Conservation (phyloP, 2,329 filamentous ascomycete species). For the Pseudogymnoascus sp. region DNA sequence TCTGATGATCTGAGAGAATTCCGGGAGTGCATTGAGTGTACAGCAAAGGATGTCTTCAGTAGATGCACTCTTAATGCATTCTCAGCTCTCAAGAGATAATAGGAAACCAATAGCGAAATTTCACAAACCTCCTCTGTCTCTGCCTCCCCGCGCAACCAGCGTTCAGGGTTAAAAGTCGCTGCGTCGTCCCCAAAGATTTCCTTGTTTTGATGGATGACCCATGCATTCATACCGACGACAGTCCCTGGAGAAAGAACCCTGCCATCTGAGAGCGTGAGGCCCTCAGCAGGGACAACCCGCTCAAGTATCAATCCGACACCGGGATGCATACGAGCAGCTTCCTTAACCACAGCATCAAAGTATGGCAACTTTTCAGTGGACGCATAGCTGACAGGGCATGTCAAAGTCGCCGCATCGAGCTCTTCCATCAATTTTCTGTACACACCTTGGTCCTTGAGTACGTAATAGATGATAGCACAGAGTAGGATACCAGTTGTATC, state of each 20-base stretch:
- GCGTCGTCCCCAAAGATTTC: constrained; percentile 39
- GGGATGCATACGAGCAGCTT: constrained; percentile 44
- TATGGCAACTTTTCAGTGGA: constrained; percentile 32
- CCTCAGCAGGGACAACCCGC: constrained; percentile 39
- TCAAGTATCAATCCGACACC: constrained; percentile 42
- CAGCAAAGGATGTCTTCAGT: background rate
- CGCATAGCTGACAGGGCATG: constrained; percentile 20
- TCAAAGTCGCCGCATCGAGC: constrained; percentile 30
- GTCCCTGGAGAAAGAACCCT: constrained; percentile 31
- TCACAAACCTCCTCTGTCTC: constrained; percentile 27
- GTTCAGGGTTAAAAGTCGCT: constrained; percentile 39
- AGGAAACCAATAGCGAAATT: background rate
- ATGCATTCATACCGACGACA: constrained; percentile 37
- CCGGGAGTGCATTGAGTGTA: background rate
- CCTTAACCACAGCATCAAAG: constrained; percentile 45
- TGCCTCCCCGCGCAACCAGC: constrained; percentile 36
- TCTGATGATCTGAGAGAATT: background rate
- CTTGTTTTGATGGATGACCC: constrained; percentile 34
- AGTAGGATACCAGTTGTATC: constrained; percentile 32
- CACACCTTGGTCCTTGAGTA: constrained; percentile 28
- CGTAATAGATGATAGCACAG: constrained; percentile 31
- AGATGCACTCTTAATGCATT: background rate
- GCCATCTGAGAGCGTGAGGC: constrained; percentile 33
- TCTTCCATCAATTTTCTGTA: constrained; percentile 29
- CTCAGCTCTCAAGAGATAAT: background rate